A percentile compares a stretch with the other conserved stretches of the same genome.
Conservation (phyloP, 2,329 filamentous ascomycete species). For the Fusarium devonianum region DNA sequence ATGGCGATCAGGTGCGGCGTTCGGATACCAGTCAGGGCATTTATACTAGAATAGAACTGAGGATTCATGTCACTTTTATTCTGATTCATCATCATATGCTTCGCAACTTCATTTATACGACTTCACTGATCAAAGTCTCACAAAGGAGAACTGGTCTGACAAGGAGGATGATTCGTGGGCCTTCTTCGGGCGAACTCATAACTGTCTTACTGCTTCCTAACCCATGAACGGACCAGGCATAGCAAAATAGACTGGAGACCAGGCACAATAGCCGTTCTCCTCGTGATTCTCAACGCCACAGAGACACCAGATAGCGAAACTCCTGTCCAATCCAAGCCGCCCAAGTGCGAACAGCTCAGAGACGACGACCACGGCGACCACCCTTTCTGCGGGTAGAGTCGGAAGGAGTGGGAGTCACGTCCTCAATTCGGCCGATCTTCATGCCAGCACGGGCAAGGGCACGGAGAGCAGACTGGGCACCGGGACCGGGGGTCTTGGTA, state of each 20-base stretch:
- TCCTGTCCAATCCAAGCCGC: slow-evolving; percentile 47
- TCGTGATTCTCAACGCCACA: slow-evolving; percentile 75
- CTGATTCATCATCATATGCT: slow-evolving; percentile 1
- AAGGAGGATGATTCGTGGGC: slow-evolving; percentile 50
- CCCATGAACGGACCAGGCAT: slow-evolving; percentile 49
- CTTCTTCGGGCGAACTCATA: slow-evolving; percentile 55
- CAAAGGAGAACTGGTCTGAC: slow-evolving; percentile 37
- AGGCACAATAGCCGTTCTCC: slow-evolving; percentile 73
- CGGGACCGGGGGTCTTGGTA: slow-evolving; percentile 99
- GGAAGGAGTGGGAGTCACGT: slow-evolving; percentile 98
- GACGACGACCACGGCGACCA: slow-evolving; percentile 99
- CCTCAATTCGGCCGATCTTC: slow-evolving; percentile 99
- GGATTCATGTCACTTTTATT: slow-evolving; percentile 4
- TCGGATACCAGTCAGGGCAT: slow-evolving; percentile 11
- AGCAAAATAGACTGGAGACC: slow-evolving; percentile 65
- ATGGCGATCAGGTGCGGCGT: slow-evolving; percentile 23
- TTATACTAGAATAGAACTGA: slow-evolving; percentile 10
- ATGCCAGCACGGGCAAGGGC: slow-evolving; percentile 98
- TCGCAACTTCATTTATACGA: slow-evolving; percentile 12
- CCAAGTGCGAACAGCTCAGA: slow-evolving; percentile 65
- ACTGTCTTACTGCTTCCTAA: slow-evolving; percentile 49
- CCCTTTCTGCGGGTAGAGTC: slow-evolving; percentile 99
- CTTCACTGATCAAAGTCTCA: slow-evolving; percentile 26
- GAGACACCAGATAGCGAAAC: slow-evolving; percentile 58
- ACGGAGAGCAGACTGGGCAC: slow-evolving; percentile 98